Base-by-base conservation (phyloP, 2,329 filamentous ascomycete species). In the Pseudogymnoascus verrucosus region DNA sequence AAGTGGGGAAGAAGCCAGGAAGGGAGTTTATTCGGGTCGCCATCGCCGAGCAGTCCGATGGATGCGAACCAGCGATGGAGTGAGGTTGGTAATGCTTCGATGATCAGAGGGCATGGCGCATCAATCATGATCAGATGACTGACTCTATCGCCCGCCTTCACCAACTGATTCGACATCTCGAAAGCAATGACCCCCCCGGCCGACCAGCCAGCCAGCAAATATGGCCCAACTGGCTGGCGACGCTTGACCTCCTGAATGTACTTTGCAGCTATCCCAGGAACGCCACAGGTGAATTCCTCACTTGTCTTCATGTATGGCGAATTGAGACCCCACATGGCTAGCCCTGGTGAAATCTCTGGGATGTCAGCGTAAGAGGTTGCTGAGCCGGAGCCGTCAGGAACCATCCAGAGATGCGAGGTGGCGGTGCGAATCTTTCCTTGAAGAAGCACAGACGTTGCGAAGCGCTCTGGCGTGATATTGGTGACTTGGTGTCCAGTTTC, bases 1-100 rank as follows among this genome's bases (percentile, higher is more conserved):
- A 91, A 91, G 75, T 92, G 89, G 64, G 86, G 86, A 1, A 89
- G 80, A 14, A 91, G 81, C 89, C 89, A 91, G n/a, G 81, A 77
- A 0, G 89, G 89, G 40, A 88, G 84, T 74, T 86, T 87, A 74
- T 78, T 74, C 80, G 44, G 78, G 61, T 86, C 79, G 1, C 79
- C 80, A 31, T 81, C 86, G 21, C 88, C 89, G 26, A 91, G 83
- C 1, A 91, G 82, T 63, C 89, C 89, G 62, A 90, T 88, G 59
- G 82, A 80, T 62, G 87, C 87, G 70, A 91, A 90, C 81, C 89
- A 91, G 67, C 86, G 81, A 74, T 89, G 88, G 8, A 91, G 82
- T 7, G 67, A 68, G 1, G 74, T 72, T 2, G 89, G 89, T 1
- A 89, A 81, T 19, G 85, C 85, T 74, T 90, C 85, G 6, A 92